Evolutionary conservation across 2,329 filamentous ascomycete genomes (phyloP).

Genomic region (Fusarium guadeloupense): DNA sequence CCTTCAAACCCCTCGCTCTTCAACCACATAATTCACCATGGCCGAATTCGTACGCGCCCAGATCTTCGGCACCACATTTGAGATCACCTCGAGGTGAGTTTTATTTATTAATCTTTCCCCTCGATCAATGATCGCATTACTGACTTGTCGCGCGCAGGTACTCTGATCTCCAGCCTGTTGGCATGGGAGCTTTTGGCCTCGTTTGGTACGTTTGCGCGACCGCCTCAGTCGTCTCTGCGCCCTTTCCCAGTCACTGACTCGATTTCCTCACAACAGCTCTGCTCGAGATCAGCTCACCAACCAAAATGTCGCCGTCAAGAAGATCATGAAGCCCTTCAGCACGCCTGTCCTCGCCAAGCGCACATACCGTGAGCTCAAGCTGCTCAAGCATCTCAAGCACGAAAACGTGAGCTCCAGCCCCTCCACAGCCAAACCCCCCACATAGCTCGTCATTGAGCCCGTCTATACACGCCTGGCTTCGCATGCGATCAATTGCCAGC

Average conservation of each 20-base stretch:
- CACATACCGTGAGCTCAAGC: conserved; percentile 96
- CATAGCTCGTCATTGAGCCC: background rate
- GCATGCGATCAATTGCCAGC: conserved; percentile 10
- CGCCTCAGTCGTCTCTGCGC: conserved; percentile 1
- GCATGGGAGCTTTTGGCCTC: conserved; percentile 98
- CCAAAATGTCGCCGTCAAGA: conserved; percentile 98
- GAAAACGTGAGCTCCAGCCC: conserved; percentile 76
- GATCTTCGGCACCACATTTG: conserved; percentile 99
- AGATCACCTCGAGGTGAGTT: conserved; percentile 94
- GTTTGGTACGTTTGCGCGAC: conserved; percentile 76
- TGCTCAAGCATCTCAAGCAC: conserved; percentile 94
- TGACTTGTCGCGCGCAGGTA: conserved; percentile 68
- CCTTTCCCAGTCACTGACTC: conserved; percentile 10
- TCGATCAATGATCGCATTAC: conserved; percentile 1
- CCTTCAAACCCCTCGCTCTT: conserved; percentile 12
- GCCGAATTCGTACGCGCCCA: conserved; percentile 99
- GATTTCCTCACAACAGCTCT: conserved; percentile 67
- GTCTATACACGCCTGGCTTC: conserved; percentile 33
- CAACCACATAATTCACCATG: conserved; percentile 68
- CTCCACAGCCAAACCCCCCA: conserved; percentile 1
- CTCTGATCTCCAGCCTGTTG: conserved; percentile 96
- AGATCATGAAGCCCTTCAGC: conserved; percentile 99
- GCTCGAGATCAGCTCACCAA: conserved; percentile 97
- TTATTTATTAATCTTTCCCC: background rate
- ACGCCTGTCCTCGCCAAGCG: conserved; percentile 98